phyloP scores from a whole-genome alignment of 768 basidiomycete species.

The Xerocomellus dryophilus region DNA sequence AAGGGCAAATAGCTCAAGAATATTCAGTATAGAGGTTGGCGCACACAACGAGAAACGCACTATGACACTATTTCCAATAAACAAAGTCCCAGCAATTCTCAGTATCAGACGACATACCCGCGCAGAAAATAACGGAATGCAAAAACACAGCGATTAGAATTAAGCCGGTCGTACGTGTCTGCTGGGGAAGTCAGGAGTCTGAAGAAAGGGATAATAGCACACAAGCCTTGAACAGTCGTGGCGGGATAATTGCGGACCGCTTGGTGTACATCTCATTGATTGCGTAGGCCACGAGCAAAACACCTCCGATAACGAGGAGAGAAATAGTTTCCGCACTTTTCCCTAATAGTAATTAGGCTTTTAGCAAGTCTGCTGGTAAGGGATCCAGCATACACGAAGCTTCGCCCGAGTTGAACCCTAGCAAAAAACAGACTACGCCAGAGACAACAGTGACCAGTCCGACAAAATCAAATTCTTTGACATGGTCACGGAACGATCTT shows the following conservation, averaged over 20 bases:
- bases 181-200: neutral
- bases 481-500: conserved; percentile 31
- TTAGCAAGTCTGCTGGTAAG: neutral
- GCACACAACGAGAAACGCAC: conserved; percentile 11
- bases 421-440: conserved; percentile 37
- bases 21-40: conserved; percentile 3
- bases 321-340: conserved; percentile 32
- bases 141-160: conserved; percentile 34
- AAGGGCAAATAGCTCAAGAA: conserved; percentile 36
- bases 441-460: conserved; percentile 36
- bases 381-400: conserved; percentile 25
- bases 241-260: conserved; percentile 38
- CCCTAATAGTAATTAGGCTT: conserved; percentile 24
- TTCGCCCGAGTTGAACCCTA: conserved; percentile 39
- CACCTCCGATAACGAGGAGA: conserved; percentile 35
- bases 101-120: conserved; percentile 18
- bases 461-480: conserved; percentile 38
- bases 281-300: conserved; percentile 28
- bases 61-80: conserved; percentile 22
- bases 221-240: conserved; percentile 36
- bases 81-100: neutral
- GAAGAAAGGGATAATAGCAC: neutral
- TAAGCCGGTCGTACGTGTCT: conserved; percentile 39
- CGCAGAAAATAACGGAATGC: conserved; percentile 34
- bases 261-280: conserved; percentile 37